Evolutionary conservation across 1,284 basidiomycete species (phyloP), one percentile per base, ranked within the genome.

Genomic region (Meira miltonrushii): DNA sequence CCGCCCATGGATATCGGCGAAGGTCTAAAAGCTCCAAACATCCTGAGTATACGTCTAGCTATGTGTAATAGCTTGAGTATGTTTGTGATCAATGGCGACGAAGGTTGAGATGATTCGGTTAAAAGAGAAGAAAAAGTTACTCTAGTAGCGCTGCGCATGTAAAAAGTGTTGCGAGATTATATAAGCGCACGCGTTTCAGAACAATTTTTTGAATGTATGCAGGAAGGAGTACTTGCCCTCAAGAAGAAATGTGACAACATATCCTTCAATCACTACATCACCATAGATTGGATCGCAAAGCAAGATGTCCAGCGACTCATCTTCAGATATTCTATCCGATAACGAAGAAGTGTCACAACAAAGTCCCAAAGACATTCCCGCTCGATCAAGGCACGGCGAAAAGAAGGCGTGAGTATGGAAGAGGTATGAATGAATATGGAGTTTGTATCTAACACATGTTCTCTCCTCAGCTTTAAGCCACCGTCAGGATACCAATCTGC

Each of bases 1-100:
- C 90, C 90, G 54, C 85, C 83, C 38, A 84, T 80, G 64, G 83
- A 85, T 60, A 86, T 83, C 64, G 83, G 81, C 37, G 86, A 85
- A 48, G 88, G 82, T 74, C 85, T 80, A 82, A 85, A 92, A 63
- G 87, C 85, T 28, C 72, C 73, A 41, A 74, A 74, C 72, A 75
- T 75, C 2, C 46, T 23, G 41, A n/a, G 3, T 43, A 21, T 43
- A 40, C 23, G 13, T 60, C n/a, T 11, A 40, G 39, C n/a, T 11
- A n/a, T 40, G 39, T 11, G 39, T 40, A 40, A n/a, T 11, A 40
- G n/a, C 11, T 11, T 11, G 11, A 40, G 39, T 40, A n/a, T 40
- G 11, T n/a, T 11, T 11, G n/a, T 40, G 39, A 40, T 40, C 39
- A 43, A 4, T 3, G 41, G 15, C 19, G 15, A 21, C 10, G n/a